Evolutionary conservation across 805 yeast genomes (phyloP).

Genomic region (Metschnikowia vanudenii): DNA sequence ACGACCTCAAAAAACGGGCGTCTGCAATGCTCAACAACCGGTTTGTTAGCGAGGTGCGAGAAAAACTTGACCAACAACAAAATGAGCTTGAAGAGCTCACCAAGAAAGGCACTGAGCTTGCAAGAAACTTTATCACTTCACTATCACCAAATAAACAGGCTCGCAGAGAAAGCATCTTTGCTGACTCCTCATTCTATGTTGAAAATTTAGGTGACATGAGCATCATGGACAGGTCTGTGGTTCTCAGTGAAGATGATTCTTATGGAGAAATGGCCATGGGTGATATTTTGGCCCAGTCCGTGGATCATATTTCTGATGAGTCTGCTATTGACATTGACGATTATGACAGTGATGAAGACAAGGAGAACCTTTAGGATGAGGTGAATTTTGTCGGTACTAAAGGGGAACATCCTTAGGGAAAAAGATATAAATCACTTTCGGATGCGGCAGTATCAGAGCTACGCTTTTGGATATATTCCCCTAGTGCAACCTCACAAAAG

Average conservation of each 20-base stretch:
- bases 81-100: constrained; percentile 26
- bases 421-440: no score
- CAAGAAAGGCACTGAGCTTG: constrained; percentile 26
- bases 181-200: constrained; percentile 29
- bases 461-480: no score
- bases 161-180: constrained; percentile 8
- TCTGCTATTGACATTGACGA: constrained; percentile 25
- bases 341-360: constrained; percentile 23
- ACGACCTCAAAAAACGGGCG: constrained; percentile 21
- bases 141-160: constrained; percentile 26
- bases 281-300: not conserved
- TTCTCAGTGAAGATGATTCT: constrained; percentile 17
- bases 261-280: not conserved
- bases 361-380: not conserved
- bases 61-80: constrained; percentile 21
- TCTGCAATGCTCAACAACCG: constrained; percentile 21
- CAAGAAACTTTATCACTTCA: constrained; percentile 24
- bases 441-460: no score
- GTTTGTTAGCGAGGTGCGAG: constrained; percentile 19
- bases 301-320: constrained; percentile 7
- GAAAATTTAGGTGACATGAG: constrained; percentile 19
- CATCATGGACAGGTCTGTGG: constrained; percentile 11
- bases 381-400: no score
- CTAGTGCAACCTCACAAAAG: no score
- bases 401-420: no score